phyloP scores from a whole-genome alignment of 768 basidiomycete genomes.

The Tylopilus subfusipes region DNA sequence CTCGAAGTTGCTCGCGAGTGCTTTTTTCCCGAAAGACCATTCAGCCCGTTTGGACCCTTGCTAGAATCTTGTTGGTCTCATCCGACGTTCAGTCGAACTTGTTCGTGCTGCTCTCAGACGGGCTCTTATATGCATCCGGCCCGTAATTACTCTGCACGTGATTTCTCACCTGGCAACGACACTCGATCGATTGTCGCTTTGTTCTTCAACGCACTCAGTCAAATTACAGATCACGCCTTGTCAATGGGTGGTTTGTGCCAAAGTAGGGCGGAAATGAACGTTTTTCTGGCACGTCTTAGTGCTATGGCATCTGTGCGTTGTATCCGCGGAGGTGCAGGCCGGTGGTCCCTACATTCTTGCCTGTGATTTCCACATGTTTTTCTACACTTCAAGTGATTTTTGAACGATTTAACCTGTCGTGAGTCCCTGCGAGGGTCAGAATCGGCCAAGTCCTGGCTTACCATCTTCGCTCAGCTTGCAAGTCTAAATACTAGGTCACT shows the following conservation, averaged over 20 bases:
- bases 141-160: too few relatives aligned
- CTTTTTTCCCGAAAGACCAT: too few relatives aligned
- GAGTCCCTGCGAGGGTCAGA: too few relatives aligned
- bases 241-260: constrained; percentile 32
- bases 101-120: too few relatives aligned
- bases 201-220: constrained; percentile 32
- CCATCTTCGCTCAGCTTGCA: too few relatives aligned
- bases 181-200: neutral
- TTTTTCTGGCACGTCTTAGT: constrained; percentile 27
- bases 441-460: too few relatives aligned
- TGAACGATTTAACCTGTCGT: neutral
- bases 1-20: too few relatives aligned
- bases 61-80: too few relatives aligned
- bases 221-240: constrained; percentile 29
- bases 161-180: neutral
- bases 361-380: neutral
- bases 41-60: too few relatives aligned
- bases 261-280: constrained; percentile 32
- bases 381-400: neutral
- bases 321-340: constrained; percentile 25
- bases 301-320: constrained; percentile 26
- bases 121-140: too few relatives aligned
- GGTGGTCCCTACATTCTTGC: constrained; percentile 29
- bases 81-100: too few relatives aligned
- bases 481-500: too few relatives aligned